Evolutionary conservation across 352 stramenopile genomes (phyloP).

Genomic region (Phytophthora parvispora): DNA sequence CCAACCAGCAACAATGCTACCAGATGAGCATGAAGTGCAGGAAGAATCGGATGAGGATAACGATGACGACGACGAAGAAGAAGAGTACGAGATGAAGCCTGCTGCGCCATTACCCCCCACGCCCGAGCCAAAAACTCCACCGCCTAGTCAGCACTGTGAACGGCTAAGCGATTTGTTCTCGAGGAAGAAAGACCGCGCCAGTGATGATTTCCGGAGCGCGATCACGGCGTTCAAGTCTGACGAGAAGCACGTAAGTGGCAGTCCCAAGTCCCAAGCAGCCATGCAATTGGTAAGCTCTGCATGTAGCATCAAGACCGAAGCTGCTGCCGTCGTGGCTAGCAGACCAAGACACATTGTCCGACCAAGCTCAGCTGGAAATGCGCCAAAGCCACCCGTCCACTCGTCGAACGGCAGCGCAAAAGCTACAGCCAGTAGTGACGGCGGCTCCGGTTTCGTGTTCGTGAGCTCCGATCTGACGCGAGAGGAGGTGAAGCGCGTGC

Average conservation of each 20-base stretch:
- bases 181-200: conserved; percentile 44
- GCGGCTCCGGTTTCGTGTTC: conserved; percentile 53
- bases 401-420: conserved; percentile 19
- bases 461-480: conserved; percentile 69
- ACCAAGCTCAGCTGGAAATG: conserved; percentile 6
- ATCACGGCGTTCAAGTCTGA: conserved; percentile 58
- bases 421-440: not conserved
- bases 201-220: conserved; percentile 60
- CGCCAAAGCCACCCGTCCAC: conserved; percentile 21
- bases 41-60: conserved; percentile 13
- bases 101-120: conserved; percentile 18
- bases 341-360: not conserved
- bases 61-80: conserved; percentile 29
- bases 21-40: conserved; percentile 16
- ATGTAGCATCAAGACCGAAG: conserved; percentile 7
- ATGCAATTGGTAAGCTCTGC: conserved; percentile 8
- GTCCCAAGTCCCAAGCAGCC: conserved; percentile 13
- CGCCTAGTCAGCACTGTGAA: conserved; percentile 6
- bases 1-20: conserved; percentile 13
- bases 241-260: conserved; percentile 4
- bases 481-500: conserved; percentile 62
- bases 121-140: conserved; percentile 5
- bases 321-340: not conserved
- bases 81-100: conserved; percentile 59
- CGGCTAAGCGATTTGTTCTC: conserved; percentile 21